Percentiles rank a stretch among this genome's conserved stretches.
These are phyloP conservation scores for Blastobotrys chiropterorum DNA, from an alignment of 805 yeast species.

Conservation along the genomic window DNA sequence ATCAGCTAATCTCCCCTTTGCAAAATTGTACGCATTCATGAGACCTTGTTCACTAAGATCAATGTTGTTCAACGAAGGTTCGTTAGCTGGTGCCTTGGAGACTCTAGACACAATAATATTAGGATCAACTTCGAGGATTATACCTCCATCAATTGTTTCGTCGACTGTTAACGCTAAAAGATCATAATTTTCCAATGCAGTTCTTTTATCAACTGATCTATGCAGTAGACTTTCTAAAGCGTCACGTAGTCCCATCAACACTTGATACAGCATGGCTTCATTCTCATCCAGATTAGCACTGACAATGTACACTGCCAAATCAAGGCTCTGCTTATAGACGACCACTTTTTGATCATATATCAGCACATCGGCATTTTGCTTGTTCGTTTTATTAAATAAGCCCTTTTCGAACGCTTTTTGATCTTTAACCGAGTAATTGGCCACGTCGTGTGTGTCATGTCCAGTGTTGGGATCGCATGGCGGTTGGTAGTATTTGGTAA, in stretches of 20 bases:
- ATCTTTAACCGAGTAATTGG: constrained; percentile 20
- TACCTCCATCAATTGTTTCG: constrained; percentile 90
- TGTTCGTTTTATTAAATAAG: constrained; percentile 68
- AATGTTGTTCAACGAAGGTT: constrained; percentile 37
- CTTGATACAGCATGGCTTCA: constrained; percentile 71
- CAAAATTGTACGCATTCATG: constrained; percentile 81
- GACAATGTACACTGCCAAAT: constrained; percentile 62
- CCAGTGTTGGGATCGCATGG: constrained; percentile 39
- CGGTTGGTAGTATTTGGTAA: constrained; percentile 75
- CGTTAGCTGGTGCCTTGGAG: constrained; percentile 76
- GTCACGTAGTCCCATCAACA: constrained; percentile 71
- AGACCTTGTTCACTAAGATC: constrained; percentile 43
- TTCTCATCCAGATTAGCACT: constrained; percentile 71
- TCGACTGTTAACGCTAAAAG: constrained; percentile 80
- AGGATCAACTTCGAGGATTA: constrained; percentile 84
- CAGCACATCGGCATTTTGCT: constrained; percentile 72
- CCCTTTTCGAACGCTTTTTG: constrained; percentile 74
- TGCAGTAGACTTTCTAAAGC: constrained; percentile 72
- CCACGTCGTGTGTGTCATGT: constrained; percentile 16
- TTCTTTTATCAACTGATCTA: constrained; percentile 64
- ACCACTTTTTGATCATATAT: constrained; percentile 73
- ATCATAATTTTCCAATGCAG: constrained; percentile 78
- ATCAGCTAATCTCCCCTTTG: constrained; percentile 62
- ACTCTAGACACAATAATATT: constrained; percentile 84
- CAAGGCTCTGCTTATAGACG: constrained; percentile 81